These are phyloP conservation scores for Kurtzmaniella quercitrusa DNA, from an alignment of 1,139 yeast genomes.

Conservation along the genomic window DNA sequence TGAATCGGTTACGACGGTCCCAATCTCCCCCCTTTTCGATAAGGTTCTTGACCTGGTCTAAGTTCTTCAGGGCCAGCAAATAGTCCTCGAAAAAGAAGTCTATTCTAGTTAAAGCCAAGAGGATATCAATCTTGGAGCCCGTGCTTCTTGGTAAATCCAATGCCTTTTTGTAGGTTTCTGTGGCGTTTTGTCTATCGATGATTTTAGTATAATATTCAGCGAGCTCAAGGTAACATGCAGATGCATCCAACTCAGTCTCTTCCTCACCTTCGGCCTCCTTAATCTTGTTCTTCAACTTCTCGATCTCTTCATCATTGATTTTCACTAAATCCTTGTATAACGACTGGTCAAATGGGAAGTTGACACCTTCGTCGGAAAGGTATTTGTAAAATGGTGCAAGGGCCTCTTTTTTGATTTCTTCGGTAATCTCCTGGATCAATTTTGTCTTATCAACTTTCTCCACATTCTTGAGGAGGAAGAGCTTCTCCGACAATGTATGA, in stretches of 20 bases:
- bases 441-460: constrained; percentile 21
- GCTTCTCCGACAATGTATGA: constrained; percentile 71
- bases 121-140: constrained; percentile 85
- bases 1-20: constrained; percentile 95
- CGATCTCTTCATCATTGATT: constrained; percentile 53
- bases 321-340: constrained; percentile 48
- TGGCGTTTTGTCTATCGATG: constrained; percentile 78
- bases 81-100: constrained; percentile 87
- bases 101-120: constrained; percentile 75
- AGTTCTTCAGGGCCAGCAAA: constrained; percentile 61
- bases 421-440: constrained; percentile 45
- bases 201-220: constrained; percentile 87
- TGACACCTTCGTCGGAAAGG: constrained; percentile 44
- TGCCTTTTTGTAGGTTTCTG: constrained; percentile 67
- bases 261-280: constrained; percentile 79
- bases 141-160: constrained; percentile 78
- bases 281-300: constrained; percentile 57
- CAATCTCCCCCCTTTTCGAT: constrained; percentile 98
- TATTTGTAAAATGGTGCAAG: constrained; percentile 85
- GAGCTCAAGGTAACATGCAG: constrained; percentile 71
- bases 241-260: constrained; percentile 83
- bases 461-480: constrained; percentile 52
- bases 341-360: constrained; percentile 53
- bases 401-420: constrained; percentile 53
- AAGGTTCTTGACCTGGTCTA: constrained; percentile 67